Conservation (phyloP, 345 rosid species). For the Carallia brachiata region DNA sequence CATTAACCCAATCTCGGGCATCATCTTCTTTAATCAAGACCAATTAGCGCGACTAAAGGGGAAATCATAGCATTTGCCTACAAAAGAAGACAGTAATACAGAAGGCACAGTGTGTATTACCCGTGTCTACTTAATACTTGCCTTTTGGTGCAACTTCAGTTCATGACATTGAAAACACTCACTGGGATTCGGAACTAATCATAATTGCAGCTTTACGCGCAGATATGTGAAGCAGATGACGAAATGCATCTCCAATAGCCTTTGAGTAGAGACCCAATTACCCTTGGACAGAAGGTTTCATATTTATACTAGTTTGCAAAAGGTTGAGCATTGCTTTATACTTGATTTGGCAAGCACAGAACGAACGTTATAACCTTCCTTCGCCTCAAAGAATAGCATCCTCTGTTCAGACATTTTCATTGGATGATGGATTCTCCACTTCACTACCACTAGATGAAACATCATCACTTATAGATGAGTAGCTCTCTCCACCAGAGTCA, state of each 20-base stretch:
- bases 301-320: neutral
- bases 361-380: neutral
- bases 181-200: no score
- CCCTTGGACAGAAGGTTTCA: neutral
- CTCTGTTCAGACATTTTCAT: slow-evolving; percentile 22
- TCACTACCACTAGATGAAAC: slow-evolving; percentile 40
- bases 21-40: no score
- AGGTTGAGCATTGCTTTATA: neutral
- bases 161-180: no score
- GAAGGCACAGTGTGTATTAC: no score
- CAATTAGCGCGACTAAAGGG: no score
- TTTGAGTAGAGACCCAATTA: neutral
- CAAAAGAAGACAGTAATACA: no score
- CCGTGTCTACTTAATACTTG: no score
- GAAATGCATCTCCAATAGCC: neutral
- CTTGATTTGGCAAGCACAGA: neutral
- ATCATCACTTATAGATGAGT: slow-evolving; percentile 18
- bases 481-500: slow-evolving; percentile 21
- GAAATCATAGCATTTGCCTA: no score
- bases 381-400: neutral
- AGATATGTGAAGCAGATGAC: no score
- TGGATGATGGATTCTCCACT: slow-evolving; percentile 43
- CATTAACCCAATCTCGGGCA: no score
- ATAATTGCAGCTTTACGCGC: no score
- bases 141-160: no score